Evolutionary conservation across 257 asterid species (phyloP).

Genomic region (Solanum habrochaites): DNA sequence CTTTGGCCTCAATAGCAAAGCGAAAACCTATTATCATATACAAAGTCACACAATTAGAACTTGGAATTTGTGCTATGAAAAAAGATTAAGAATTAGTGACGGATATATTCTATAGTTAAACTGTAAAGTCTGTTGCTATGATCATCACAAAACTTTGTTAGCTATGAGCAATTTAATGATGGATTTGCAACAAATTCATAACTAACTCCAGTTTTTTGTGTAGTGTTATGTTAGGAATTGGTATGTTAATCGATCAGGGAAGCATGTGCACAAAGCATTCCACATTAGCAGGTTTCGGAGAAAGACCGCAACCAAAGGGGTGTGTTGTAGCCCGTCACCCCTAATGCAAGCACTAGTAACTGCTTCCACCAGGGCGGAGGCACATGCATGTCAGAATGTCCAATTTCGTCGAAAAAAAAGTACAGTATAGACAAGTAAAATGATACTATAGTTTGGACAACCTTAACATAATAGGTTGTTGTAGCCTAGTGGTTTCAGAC

Average conservation of each 20-base stretch:
- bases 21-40: neutral
- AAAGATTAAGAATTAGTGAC: neutral
- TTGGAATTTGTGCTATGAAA: neutral
- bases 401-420: too few relatives aligned
- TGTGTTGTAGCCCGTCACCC: neutral
- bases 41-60: neutral
- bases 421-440: too few relatives aligned
- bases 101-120: neutral
- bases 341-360: neutral
- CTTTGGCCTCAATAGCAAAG: constrained; percentile 12
- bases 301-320: neutral
- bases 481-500: too few relatives aligned
- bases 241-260: neutral
- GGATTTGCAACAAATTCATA: neutral
- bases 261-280: neutral
- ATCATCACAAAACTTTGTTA: neutral
- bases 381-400: too few relatives aligned
- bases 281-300: neutral
- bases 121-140: neutral
- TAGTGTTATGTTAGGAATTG: neutral
- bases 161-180: neutral
- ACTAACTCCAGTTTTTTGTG: neutral
- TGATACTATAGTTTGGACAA: too few relatives aligned
- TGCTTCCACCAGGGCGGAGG: neutral
- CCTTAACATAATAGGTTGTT: too few relatives aligned